Base-by-base conservation (phyloP, 2,329 filamentous ascomycete species). In the Paraphoma chrysanthemicola region DNA sequence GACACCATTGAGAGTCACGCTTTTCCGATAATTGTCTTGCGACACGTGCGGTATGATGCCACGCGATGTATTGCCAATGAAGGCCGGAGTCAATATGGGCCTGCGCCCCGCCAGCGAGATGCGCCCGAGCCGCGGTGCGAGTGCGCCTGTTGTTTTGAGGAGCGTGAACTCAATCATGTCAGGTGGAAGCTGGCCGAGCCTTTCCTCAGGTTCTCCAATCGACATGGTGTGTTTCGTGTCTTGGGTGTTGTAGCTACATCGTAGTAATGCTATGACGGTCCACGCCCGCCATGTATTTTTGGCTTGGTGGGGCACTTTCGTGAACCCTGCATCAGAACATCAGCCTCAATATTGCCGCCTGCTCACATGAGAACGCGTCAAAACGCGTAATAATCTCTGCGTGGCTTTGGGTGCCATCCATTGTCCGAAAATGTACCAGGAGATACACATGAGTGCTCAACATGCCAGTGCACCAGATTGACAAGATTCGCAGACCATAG, bases 1-100 rank as follows among this genome's bases (percentile, higher is more conserved):
- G 3, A 91, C 83, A 28, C 90, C 90, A 29, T 81, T 80, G 56
- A 96, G 82, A 5, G 84, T 74, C 1, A 88, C 88, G 68, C 90
- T 82, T 53, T 86, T 88, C 41, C 79, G 75, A 63, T 95, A 82
- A 59, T 90, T 90, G 80, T 99, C 95, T 39, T 93, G 93, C 3
- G 93, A 91, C 62, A 99, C 79, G 79, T 99, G 95, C 49, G 95
- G 93, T 36, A 98, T 81, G 1, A 86, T 86, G 18, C 95, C 95
- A 69, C 95, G 86, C 33, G 95, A 97, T 3, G 91, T 90, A 63
- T 90, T 82, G 48, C 87, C 89, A 56, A 97, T 80, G 75, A 90
- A 96, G 72, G 90, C 90, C 43, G 95, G 95, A 30, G 95, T 99
- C 17, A 90, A 81, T 62, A 97, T 83, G n/a, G 83, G 77, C 59